A percentile compares a stretch with the other conserved stretches of the same genome.
Conservation (phyloP, 2,329 filamentous ascomycete genomes). For the Aspergillus quadrilineatus region DNA sequence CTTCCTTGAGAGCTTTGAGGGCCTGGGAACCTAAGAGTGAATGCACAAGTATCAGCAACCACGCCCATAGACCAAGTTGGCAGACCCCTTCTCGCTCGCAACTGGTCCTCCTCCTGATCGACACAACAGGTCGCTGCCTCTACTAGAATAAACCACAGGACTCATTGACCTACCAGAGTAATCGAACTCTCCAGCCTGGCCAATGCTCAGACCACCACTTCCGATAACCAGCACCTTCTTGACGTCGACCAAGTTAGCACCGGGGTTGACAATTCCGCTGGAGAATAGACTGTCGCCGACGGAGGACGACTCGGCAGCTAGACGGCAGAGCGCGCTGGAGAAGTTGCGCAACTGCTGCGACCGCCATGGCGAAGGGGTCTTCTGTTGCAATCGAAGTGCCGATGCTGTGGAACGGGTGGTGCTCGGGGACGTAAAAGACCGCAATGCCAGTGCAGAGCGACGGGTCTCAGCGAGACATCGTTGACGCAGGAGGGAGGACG, state of each 20-base stretch:
- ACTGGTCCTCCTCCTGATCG: neutral
- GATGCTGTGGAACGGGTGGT: constrained; percentile 32
- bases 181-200: constrained; percentile 96
- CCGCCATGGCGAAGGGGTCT: constrained; percentile 37
- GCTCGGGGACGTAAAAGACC: constrained; percentile 40
- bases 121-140: neutral
- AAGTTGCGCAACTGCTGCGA: constrained; percentile 46
- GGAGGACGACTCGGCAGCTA: constrained; percentile 59
- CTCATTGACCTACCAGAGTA: constrained; percentile 75
- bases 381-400: constrained; percentile 38
- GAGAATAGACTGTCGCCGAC: constrained; percentile 84
- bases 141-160: neutral
- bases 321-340: constrained; percentile 40
- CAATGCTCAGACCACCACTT: constrained; percentile 91
- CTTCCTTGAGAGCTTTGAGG: constrained; percentile 94
- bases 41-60: constrained; percentile 21
- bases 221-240: constrained; percentile 98
- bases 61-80: neutral
- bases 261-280: constrained; percentile 78
- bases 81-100: neutral
- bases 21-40: constrained; percentile 76
- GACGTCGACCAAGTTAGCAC: constrained; percentile 76
- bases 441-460: constrained; percentile 36
- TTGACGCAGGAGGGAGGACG: constrained; percentile 42
- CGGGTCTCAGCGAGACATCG: constrained; percentile 41